Evolutionary conservation across 768 basidiomycete genomes (phyloP).

Genomic region (Trametes villosa): DNA sequence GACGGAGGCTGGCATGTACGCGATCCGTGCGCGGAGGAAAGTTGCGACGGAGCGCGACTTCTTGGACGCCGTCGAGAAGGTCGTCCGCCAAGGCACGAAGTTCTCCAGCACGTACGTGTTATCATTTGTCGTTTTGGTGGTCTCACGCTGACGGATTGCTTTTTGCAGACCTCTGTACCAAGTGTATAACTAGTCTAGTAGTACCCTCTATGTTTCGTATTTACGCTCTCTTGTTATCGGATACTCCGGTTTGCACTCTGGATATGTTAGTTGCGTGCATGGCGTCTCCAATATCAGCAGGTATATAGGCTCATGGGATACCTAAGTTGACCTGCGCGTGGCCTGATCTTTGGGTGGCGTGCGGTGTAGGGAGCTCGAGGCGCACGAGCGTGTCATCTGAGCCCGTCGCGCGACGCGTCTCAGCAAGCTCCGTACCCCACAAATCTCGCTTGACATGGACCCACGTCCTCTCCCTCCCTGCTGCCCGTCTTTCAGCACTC

Average conservation of each 20-base stretch:
- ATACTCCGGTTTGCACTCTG: neutral
- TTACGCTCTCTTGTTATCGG: conserved; percentile 17
- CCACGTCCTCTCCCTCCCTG: neutral
- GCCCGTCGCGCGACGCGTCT: conserved; percentile 13
- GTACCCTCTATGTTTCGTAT: conserved; percentile 3
- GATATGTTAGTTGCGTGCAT: neutral
- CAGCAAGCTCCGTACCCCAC: conserved; percentile 7
- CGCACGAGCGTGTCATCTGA: conserved; percentile 7
- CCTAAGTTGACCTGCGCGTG: too few species aligned
- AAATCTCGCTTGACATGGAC: neutral
- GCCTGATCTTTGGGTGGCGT: too few species aligned
- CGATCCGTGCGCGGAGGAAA: conserved; percentile 94
- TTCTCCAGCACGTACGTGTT: conserved; percentile 91
- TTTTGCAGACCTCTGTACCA: conserved; percentile 78
- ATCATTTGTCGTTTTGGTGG: too few species aligned
- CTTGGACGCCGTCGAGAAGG: conserved; percentile 97
- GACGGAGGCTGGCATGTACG: conserved; percentile 99
- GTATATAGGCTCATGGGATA: too few species aligned
- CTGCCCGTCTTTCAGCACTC: neutral
- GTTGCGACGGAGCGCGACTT: conserved; percentile 98
- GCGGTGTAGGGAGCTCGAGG: too few species aligned
- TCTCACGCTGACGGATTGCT: conserved; percentile 18
- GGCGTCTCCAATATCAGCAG: too few species aligned
- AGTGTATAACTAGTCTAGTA: conserved; percentile 79
- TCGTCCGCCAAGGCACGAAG: conserved; percentile 95